Evolutionary conservation across 352 stramenopile genomes (phyloP), one percentile per base, ranked within the genome.

Genomic region (Phytophthora quininea): DNA sequence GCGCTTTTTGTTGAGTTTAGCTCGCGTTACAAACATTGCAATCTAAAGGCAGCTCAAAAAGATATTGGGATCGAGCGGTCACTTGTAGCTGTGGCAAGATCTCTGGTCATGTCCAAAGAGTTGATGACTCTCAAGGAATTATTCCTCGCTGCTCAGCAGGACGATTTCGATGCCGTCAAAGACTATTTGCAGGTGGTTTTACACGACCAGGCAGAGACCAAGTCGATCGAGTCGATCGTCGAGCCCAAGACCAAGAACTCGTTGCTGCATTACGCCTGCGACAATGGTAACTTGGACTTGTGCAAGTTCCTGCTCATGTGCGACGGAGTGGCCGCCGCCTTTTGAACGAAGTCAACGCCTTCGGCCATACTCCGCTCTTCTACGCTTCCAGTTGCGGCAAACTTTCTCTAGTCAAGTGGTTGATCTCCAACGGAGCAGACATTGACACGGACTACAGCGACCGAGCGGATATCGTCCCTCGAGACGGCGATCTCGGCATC

Each of bases 361-460:
- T 92, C 67, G 85, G 84, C 0, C 87, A 93, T 62, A 93, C 87
- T 9, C 83, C 87, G 12, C 55, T 95, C 12, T 95, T 92, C 54
- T 95, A 95, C 55, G 87, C 85, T 1, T 76, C 85, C 5, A 92
- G 84, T 45, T 91, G 80, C 19, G 87, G 87, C 11, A 79, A 88
- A 1, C 55, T 93, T 1, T 62, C 85, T 14, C 64, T 95, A 4
- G 82, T 95, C 56, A 95, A 95, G 55, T 93, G 87, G 87, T 67
- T 95, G 47, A 79, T 95, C 50, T 95, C 87, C 3, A 93, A 93
- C 32, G 85, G 87, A 32, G 84, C 87, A 0, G 87, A 95, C 51
- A 92, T 95, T 32, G 87, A 95, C 59, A 89, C 74, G 10, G 87
- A 95, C 66, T 93, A 92, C 62, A 93, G 82, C 47, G 79, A 89